Base-by-base conservation (phyloP, 192 early-diverging fungal genomes). In the Paraglomus occultum region DNA sequence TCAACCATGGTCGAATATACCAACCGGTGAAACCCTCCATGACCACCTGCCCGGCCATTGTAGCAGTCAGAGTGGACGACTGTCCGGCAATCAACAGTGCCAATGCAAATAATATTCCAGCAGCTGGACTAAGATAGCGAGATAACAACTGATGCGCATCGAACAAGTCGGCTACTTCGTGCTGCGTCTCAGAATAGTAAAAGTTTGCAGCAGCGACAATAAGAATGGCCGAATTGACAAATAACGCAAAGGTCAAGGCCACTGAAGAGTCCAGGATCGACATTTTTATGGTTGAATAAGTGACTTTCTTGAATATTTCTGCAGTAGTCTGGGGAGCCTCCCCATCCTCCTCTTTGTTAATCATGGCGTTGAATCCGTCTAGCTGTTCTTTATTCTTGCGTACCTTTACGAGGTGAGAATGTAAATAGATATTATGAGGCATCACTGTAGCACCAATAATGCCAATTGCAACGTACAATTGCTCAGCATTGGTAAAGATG, bases 361-460 rank as follows among this genome's bases (percentile, higher is more conserved):
- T 47, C 46, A 47, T 75, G 54, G 17, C 73, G 59, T 64, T 67
- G 55, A 10, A 66, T 67, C 58, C 61, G 49, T 18, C 71, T 45
- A 50, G 40, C 31, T 74, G 20, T 43, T 76, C 74, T 5, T 51
- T 64, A 18, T 50, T 43, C 43, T 75, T 76, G 48, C 92, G 76
- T 14, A 87, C 81, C 51, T 89, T 85, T 9, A 93, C 89, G 58
- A 94, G 83, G 65, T 79, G 83, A 2, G 89, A 90, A 58, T 94
- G 92, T 11, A 94, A 74, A 63, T 89, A 94, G 0, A 94, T 73
- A 63, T 92, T 92, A 73, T 93, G 92, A n/a, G 92, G 92, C 90
- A 92, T 93, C 43, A 91, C 90, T 0, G 91, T 94, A 4, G 92
- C 92, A 22, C 92, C 92, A 72, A 93, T 88, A 57, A 94, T 94